These are phyloP conservation scores for Beauveria sp. DNA, from an alignment of 2,329 filamentous ascomycete genomes.

Conservation along the genomic window DNA sequence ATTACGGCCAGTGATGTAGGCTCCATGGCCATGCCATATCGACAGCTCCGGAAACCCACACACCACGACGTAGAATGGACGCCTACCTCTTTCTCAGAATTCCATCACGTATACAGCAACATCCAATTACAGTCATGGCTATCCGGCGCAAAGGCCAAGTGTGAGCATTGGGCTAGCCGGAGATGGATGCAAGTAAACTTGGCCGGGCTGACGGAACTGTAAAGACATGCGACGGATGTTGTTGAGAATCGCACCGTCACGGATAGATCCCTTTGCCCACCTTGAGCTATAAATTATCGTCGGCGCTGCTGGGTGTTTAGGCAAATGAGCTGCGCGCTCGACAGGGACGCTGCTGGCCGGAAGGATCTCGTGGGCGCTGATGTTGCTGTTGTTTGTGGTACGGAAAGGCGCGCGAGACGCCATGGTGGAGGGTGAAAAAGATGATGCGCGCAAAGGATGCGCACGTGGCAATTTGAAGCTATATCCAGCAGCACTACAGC, in stretches of 20 bases:
- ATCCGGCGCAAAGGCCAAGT: not conserved
- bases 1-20: not conserved
- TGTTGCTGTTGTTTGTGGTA: not conserved
- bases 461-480: not conserved
- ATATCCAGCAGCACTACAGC: not conserved
- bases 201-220: not conserved
- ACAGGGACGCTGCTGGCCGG: not conserved
- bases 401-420: not conserved
- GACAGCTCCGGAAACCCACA: not conserved
- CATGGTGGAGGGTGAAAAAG: not conserved
- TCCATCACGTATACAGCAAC: not conserved
- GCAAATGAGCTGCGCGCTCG: not conserved
- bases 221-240: not conserved
- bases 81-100: not conserved
- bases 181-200: constrained; percentile 1
- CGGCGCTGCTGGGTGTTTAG: not conserved
- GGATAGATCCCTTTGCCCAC: not conserved
- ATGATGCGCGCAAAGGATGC: not conserved
- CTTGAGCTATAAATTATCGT: not conserved
- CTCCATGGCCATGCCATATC: too few relatives aligned
- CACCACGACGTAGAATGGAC: not conserved
- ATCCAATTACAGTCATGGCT: not conserved
- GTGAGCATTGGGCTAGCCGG: not conserved
- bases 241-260: not conserved
- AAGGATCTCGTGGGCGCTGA: not conserved